These are phyloP conservation scores for Scutellaria baicalensis DNA, from an alignment of 257 asterid genomes.

Conservation along the genomic window DNA sequence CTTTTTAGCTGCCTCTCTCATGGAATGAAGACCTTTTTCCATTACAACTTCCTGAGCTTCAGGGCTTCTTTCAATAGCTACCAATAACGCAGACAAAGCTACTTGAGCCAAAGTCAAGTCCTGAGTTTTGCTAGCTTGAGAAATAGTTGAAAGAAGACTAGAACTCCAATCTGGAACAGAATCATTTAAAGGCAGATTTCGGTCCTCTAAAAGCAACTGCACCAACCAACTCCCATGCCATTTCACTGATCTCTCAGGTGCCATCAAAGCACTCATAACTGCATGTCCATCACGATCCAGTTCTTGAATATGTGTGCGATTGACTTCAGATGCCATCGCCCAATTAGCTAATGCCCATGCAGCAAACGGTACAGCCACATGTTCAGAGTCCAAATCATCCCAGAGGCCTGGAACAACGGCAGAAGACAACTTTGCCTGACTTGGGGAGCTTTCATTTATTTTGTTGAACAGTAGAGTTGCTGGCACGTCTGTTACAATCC, in stretches of 20 bases:
- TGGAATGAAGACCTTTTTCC: conserved; percentile 79
- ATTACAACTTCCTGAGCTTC: conserved; percentile 68
- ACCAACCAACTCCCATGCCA: conserved; percentile 99
- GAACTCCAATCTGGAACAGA: conserved; percentile 86
- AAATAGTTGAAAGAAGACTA: conserved; percentile 78
- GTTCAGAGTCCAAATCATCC: conserved; percentile 97
- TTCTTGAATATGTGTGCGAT: conserved; percentile 87
- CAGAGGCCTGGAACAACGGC: conserved; percentile 94
- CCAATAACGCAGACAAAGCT: conserved; percentile 80
- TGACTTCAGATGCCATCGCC: conserved; percentile 94
- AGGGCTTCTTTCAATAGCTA: conserved; percentile 81
- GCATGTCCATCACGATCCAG: conserved; percentile 88
- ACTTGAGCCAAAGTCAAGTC: conserved; percentile 75
- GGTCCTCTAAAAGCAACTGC: conserved; percentile 76
- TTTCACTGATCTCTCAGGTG: conserved; percentile 98
- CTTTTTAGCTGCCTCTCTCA: conserved; percentile 85
- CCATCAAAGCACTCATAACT: conserved; percentile 81
- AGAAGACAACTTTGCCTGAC: conserved; percentile 43
- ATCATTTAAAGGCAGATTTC: conserved; percentile 67
- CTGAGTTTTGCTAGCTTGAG: conserved; percentile 86
- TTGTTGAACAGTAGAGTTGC: conserved; percentile 43
- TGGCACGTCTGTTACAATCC: conserved; percentile 24
- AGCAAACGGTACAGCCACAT: conserved; percentile 96
- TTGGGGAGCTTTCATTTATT: conserved; percentile 33
- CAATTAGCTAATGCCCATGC: conserved; percentile 99